phyloP scores from a whole-genome alignment of 345 rosid species.

The Bruguiera parviflora region DNA sequence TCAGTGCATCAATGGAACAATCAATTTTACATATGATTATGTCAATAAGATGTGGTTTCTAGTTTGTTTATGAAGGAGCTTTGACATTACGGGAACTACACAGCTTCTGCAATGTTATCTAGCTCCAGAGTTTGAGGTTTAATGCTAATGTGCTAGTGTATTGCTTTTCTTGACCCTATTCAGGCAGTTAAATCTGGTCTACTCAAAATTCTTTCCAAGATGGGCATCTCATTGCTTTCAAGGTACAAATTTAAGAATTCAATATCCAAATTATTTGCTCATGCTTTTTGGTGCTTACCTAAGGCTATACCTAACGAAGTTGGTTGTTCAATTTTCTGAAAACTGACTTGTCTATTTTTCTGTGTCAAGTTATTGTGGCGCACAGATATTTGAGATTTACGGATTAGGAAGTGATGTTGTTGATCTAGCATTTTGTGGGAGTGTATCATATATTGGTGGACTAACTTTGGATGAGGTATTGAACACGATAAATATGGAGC shows the following conservation, averaged over 20 bases:
- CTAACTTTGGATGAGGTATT: constrained; percentile 88
- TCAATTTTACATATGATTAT: too few species aligned
- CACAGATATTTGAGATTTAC: constrained; percentile 97
- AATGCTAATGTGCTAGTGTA: constrained; percentile 6
- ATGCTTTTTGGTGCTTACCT: neutral
- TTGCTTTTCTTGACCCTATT: constrained; percentile 28
- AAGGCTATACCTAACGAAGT: neutral
- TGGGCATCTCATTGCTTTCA: constrained; percentile 97
- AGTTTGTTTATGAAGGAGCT: constrained; percentile 3
- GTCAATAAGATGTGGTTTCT: neutral
- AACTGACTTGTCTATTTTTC: constrained; percentile 26
- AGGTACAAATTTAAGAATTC: constrained; percentile 47
- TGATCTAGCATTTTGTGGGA: constrained; percentile 81
- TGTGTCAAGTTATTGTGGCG: constrained; percentile 86
- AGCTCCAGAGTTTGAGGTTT: neutral
- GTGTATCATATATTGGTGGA: constrained; percentile 83
- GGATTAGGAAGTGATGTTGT: constrained; percentile 86
- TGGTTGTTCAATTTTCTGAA: constrained; percentile 6
- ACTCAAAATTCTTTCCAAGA: constrained; percentile 91
- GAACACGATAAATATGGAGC: constrained; percentile 1
- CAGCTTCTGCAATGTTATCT: neutral
- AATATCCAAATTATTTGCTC: neutral
- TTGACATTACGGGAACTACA: neutral
- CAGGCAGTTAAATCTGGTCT: constrained; percentile 96
- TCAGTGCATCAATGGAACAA: constrained; percentile 20